Percentiles rank a stretch among this genome's conserved stretches.
Conservation (phyloP, 1,284 basidiomycete species). For the Microbotryomycetes sp. region DNA sequence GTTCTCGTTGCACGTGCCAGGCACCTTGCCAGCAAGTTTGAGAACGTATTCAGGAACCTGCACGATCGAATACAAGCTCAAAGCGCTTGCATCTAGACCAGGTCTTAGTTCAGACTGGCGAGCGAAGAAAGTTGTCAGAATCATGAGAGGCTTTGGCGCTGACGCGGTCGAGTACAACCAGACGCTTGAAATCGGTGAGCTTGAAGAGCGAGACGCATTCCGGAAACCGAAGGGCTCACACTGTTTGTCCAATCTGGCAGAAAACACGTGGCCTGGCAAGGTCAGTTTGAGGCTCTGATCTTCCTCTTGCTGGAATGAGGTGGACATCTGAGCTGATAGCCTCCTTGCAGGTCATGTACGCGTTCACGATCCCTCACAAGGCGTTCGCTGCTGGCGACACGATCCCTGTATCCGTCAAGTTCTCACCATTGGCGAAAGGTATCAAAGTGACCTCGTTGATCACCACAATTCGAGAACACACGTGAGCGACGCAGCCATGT, state of each 20-base stretch:
- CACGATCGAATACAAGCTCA: conserved; percentile 74
- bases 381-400: conserved; percentile 85
- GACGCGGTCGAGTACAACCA: conserved; percentile 92
- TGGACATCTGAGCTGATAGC: too few species aligned
- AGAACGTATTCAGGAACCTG: conserved; percentile 55
- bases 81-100: conserved; percentile 67
- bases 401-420: conserved; percentile 73
- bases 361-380: conserved; percentile 62
- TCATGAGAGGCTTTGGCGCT: conserved; percentile 65
- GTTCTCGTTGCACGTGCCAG: conserved; percentile 76
- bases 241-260: conserved; percentile 38
- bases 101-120: conserved; percentile 63
- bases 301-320: too few species aligned
- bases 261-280: conserved; percentile 94
- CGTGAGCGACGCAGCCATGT: conserved; percentile 26
- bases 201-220: neutral
- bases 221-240: neutral
- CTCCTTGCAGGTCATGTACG: conserved; percentile 36
- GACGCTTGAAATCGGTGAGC: conserved; percentile 61
- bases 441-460: conserved; percentile 61
- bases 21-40: conserved; percentile 70
- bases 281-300: too few species aligned
- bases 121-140: conserved; percentile 55
- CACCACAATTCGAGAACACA: conserved; percentile 65
- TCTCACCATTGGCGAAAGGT: conserved; percentile 78